Percentiles rank a stretch among this genome's conserved stretches.
Evolutionary conservation across 1,139 yeast species (phyloP).

Genomic region (Hemisphaericaspora xylanilytica): DNA sequence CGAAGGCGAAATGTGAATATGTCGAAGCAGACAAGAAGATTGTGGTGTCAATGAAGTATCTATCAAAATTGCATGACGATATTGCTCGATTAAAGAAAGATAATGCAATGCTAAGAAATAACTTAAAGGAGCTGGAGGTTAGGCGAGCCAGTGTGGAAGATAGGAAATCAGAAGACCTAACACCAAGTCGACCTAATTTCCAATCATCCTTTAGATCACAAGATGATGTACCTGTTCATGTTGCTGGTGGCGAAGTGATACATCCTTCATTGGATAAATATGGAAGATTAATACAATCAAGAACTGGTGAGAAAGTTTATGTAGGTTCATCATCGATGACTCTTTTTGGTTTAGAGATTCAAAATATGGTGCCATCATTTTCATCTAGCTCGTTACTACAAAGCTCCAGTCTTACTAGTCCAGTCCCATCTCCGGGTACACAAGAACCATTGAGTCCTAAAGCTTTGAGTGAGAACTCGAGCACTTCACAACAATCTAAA

Average conservation of each 20-base stretch:
- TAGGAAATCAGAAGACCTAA: neutral
- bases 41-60: constrained; percentile 72
- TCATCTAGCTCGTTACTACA: constrained; percentile 20
- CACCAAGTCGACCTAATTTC: neutral
- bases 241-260: constrained; percentile 42
- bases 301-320: constrained; percentile 71
- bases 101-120: constrained; percentile 55
- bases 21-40: constrained; percentile 76
- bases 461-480: constrained; percentile 2
- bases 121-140: constrained; percentile 32
- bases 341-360: constrained; percentile 71
- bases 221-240: neutral
- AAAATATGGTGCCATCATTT: constrained; percentile 50
- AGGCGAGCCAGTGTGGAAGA: neutral
- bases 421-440: constrained; percentile 13
- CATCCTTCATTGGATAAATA: constrained; percentile 69
- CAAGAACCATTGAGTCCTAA: constrained; percentile 4
- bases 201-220: neutral
- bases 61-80: constrained; percentile 67
- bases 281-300: constrained; percentile 66
- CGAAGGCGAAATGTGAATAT: constrained; percentile 67
- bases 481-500: constrained; percentile 14
- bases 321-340: constrained; percentile 85
- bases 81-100: constrained; percentile 50
- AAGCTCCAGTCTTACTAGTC: constrained; percentile 12